phyloP scores from a whole-genome alignment of 106 monocot species.

The Posidonia australis region DNA sequence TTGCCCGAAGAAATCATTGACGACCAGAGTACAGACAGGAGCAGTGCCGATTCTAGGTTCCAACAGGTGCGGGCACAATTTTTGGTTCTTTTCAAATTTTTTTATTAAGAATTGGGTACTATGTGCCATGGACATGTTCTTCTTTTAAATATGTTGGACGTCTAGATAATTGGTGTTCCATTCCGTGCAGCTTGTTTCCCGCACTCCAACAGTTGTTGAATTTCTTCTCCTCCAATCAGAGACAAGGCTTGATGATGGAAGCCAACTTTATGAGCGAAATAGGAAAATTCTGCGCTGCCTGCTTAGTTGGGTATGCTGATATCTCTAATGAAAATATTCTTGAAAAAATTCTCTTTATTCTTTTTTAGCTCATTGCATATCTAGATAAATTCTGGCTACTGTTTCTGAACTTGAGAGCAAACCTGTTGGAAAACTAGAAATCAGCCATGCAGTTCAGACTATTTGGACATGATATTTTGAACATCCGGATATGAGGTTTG shows the following conservation, averaged over 20 bases:
- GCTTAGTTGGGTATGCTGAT: slow-evolving; percentile 53
- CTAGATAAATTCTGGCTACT: too few species aligned
- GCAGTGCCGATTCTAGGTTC: slow-evolving; percentile 31
- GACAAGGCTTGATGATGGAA: slow-evolving; percentile 30
- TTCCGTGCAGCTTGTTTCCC: slow-evolving; percentile 67
- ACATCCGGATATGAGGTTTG: too few species aligned
- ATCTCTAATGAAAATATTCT: neutral
- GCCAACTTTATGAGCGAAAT: slow-evolving; percentile 39
- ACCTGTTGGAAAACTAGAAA: too few species aligned
- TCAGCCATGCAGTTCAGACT: too few species aligned
- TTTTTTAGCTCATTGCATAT: neutral
- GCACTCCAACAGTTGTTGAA: slow-evolving; percentile 67
- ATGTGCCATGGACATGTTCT: too few species aligned
- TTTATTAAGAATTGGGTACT: too few species aligned
- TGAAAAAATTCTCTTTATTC: neutral
- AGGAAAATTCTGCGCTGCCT: slow-evolving; percentile 43
- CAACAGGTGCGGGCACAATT: slow-evolving; percentile 37
- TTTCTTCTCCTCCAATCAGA: slow-evolving; percentile 68
- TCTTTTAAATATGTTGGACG: too few species aligned
- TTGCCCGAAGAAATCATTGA: slow-evolving; percentile 83
- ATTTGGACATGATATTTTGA: too few species aligned
- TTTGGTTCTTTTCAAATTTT: neutral
- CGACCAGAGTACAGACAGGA: slow-evolving; percentile 47
- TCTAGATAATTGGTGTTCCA: neutral
- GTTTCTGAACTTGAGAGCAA: too few species aligned